Evolutionary conservation across 495 filamentous ascomycete species (phyloP).

Genomic region (Annulohypoxylon moriforme): DNA sequence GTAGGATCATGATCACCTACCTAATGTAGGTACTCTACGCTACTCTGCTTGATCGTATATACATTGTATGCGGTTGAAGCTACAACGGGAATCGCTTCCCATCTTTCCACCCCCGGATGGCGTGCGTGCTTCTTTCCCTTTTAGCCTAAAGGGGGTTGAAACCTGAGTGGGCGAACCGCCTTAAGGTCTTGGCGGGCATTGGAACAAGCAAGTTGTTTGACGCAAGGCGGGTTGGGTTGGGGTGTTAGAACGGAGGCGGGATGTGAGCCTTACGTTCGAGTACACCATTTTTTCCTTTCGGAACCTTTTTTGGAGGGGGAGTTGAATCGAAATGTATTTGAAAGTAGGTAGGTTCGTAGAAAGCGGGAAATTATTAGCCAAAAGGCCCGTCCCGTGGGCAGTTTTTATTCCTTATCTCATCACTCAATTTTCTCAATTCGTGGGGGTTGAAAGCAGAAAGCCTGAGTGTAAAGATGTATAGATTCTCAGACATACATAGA

Average conservation of each 20-base stretch:
- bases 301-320: background rate
- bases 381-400: conserved; percentile 30
- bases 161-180: conserved; percentile 13
- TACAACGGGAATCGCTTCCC: conserved; percentile 9
- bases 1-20: conserved; percentile 34
- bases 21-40: conserved; percentile 28
- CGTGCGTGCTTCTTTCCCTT: background rate
- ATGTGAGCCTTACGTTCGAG: conserved; percentile 12
- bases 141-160: conserved; percentile 37
- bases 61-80: background rate
- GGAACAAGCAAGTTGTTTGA: conserved; percentile 16
- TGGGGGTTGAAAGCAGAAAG: conserved; percentile 17
- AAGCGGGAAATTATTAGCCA: conserved; percentile 14
- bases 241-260: background rate
- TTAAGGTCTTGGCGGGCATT: conserved; percentile 20
- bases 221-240: background rate
- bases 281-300: background rate
- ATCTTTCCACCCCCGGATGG: conserved; percentile 11
- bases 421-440: conserved; percentile 16
- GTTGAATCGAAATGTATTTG: background rate
- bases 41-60: background rate
- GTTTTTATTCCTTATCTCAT: conserved; percentile 38
- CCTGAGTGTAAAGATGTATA: background rate
- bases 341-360: no score
- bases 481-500: background rate